These are phyloP conservation scores for Trypanosoma mega DNA, from an alignment of 208 protist genomes.

Conservation along the genomic window DNA sequence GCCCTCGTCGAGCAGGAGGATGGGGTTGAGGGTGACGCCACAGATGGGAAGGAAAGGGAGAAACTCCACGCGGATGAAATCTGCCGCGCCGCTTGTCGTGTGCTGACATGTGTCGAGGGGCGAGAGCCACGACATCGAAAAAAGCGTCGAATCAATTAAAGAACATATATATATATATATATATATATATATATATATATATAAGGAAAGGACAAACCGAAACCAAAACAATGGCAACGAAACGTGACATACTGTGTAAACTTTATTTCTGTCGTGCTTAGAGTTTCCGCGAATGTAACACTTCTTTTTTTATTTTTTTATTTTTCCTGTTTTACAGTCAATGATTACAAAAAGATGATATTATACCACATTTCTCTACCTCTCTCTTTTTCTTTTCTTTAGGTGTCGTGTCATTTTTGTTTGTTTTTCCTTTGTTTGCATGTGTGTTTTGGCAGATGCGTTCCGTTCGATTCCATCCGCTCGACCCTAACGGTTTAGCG, in stretches of 20 bases:
- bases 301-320: not conserved
- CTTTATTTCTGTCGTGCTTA: not conserved
- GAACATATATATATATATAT: not conserved
- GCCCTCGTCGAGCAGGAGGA: not conserved
- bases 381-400: not conserved
- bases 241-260: not conserved
- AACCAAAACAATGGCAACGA: not conserved
- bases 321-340: not conserved
- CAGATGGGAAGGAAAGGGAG: not conserved
- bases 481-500: not conserved
- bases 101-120: constrained; percentile 59
- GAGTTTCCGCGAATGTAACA: not conserved
- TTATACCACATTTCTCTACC: not conserved
- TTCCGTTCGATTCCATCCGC: not conserved
- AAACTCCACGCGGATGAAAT: constrained; percentile 28
- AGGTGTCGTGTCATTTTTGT: not conserved
- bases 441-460: not conserved
- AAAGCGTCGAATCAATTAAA: constrained; percentile 76
- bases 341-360: not conserved
- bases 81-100: constrained; percentile 39
- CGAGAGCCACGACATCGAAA: constrained; percentile 42
- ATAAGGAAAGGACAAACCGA: not conserved
- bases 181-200: not conserved
- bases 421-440: not conserved
- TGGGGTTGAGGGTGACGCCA: not conserved